Conservation (phyloP, 805 yeast genomes). For the Phaffomyces antillensis region DNA sequence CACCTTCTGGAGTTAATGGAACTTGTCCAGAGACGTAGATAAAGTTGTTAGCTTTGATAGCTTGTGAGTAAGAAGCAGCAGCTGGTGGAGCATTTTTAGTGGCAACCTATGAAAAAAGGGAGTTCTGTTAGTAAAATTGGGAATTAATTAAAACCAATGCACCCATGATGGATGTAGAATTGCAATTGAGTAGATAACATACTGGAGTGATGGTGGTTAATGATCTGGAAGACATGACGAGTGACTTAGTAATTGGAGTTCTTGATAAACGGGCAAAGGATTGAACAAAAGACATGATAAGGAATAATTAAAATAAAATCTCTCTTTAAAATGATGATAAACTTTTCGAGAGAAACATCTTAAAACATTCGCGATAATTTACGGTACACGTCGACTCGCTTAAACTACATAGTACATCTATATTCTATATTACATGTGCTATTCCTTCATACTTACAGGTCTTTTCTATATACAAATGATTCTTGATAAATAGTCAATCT, state of each 20-base stretch:
- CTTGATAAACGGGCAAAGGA: slow-evolving; percentile 18
- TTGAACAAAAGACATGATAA: slow-evolving; percentile 20
- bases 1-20: slow-evolving; percentile 79
- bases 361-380: no score
- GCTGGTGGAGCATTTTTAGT: slow-evolving; percentile 89
- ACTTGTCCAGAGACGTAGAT: slow-evolving; percentile 93
- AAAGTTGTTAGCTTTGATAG: slow-evolving; percentile 82
- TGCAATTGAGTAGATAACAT: not conserved
- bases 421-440: not conserved
- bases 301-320: not conserved
- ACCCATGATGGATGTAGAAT: not conserved
- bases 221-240: slow-evolving; percentile 20
- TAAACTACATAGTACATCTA: no score
- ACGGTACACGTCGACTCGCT: no score
- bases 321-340: no score
- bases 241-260: slow-evolving; percentile 13
- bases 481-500: not conserved
- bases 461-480: not conserved
- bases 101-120: slow-evolving; percentile 35
- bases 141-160: not conserved
- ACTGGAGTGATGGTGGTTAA: slow-evolving; percentile 32
- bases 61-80: slow-evolving; percentile 95
- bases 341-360: no score
- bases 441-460: not conserved
- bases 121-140: slow-evolving; percentile 17